Evolutionary conservation across 495 filamentous ascomycete species (phyloP).

Genomic region (Clavariopsis aquatica): DNA sequence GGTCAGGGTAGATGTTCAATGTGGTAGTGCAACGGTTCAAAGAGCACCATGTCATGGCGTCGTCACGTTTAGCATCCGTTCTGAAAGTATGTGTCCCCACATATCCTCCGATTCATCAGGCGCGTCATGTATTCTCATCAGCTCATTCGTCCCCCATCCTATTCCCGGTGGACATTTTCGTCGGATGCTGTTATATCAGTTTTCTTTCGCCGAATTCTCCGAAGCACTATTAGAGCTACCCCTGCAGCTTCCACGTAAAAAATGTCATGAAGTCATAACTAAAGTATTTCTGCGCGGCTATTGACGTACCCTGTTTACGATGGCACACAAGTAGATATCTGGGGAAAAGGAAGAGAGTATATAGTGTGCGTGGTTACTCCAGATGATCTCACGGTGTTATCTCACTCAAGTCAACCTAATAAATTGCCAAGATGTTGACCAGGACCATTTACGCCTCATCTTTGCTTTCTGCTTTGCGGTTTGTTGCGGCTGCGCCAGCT

Average conservation of each 20-base stretch:
- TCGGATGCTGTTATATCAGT: not conserved
- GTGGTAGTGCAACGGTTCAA: constrained; percentile 15
- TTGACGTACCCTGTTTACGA: too few species aligned
- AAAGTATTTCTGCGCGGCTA: not conserved
- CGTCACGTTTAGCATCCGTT: constrained; percentile 20
- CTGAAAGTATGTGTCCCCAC: constrained; percentile 7
- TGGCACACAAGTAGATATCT: too few species aligned
- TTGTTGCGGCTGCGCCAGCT: constrained; percentile 40
- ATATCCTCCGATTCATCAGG: not conserved
- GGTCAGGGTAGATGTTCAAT: not conserved
- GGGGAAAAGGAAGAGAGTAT: too few species aligned
- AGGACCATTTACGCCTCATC: constrained; percentile 33
- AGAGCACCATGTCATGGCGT: constrained; percentile 28
- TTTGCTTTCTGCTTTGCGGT: constrained; percentile 36
- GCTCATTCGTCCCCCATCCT: constrained; percentile 7
- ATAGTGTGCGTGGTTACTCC: too few species aligned
- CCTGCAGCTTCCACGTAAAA: constrained; percentile 7
- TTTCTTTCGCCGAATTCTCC: not conserved
- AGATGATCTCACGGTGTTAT: too few species aligned
- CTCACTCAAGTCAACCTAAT: too few species aligned
- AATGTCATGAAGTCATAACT: constrained; percentile 32
- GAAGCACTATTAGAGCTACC: not conserved
- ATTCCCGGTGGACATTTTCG: not conserved
- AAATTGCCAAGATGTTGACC: constrained; percentile 38
- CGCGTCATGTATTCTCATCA: not conserved